Conservation (phyloP, 805 yeast genomes). For the Myxozyma neglecta region DNA sequence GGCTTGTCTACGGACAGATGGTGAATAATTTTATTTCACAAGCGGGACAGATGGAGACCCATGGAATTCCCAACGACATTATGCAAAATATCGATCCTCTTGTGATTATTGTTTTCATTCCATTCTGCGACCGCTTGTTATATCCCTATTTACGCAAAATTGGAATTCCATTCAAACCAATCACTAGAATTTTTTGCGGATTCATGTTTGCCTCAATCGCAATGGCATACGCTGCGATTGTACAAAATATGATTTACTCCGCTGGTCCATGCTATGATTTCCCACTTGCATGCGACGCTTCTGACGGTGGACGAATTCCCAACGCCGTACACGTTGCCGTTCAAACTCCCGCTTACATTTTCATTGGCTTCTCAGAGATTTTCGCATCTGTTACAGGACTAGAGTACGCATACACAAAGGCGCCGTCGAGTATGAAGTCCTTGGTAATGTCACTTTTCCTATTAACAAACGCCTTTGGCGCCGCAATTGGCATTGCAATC, state of each 20-base stretch:
- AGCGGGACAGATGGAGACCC: constrained; percentile 71
- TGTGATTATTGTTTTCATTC: constrained; percentile 74
- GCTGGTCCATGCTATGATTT: constrained; percentile 72
- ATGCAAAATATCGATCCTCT: constrained; percentile 74
- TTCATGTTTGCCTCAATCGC: constrained; percentile 63
- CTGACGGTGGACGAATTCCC: constrained; percentile 44
- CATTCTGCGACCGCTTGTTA: constrained; percentile 61
- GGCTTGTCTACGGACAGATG: constrained; percentile 76
- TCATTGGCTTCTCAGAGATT: constrained; percentile 74
- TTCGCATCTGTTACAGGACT: constrained; percentile 79
- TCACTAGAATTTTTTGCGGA: constrained; percentile 69
- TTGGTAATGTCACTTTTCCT: constrained; percentile 63
- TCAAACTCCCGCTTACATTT: constrained; percentile 70
- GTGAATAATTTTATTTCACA: constrained; percentile 69
- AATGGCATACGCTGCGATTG: constrained; percentile 74
- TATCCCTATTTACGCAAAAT: constrained; percentile 54
- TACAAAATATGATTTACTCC: constrained; percentile 66
- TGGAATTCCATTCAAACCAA: constrained; percentile 62
- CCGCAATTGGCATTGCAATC: constrained; percentile 73
- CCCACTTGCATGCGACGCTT: constrained; percentile 57
- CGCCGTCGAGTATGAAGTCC: constrained; percentile 68
- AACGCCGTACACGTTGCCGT: constrained; percentile 65
- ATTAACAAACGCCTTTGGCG: constrained; percentile 71
- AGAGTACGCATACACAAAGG: constrained; percentile 82
- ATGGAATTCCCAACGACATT: constrained; percentile 78